A percentile compares a stretch with the other conserved stretches of the same genome.
Evolutionary conservation across 305 asterid genomes (phyloP).

Genomic region (Rubia balearica): DNA sequence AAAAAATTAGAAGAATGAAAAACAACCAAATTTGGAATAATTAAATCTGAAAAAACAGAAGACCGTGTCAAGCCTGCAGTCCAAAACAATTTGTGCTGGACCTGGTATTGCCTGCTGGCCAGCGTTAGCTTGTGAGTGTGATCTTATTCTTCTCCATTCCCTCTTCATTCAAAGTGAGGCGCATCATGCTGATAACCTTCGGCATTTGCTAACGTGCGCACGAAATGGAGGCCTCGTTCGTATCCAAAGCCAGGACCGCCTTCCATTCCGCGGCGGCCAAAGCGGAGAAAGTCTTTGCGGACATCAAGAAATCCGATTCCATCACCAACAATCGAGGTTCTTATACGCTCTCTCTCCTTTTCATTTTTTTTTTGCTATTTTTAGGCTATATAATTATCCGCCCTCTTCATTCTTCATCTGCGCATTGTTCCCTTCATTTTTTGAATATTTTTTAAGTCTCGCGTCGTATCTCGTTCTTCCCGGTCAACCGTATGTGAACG

Average conservation of each 20-base stretch:
- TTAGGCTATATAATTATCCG: slow-evolving; percentile 22
- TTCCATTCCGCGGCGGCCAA: slow-evolving; percentile 97
- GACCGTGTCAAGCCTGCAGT: slow-evolving; percentile 6
- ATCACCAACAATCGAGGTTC: slow-evolving; percentile 51
- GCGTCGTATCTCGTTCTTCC: background rate
- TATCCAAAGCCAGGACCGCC: slow-evolving; percentile 89
- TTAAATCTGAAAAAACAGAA: background rate
- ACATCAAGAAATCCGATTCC: slow-evolving; percentile 75
- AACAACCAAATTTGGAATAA: background rate
- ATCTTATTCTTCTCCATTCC: slow-evolving; percentile 2
- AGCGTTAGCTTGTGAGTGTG: background rate
- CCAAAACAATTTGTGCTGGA: background rate
- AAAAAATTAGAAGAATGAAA: background rate
- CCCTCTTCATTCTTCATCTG: background rate
- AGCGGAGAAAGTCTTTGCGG: slow-evolving; percentile 97
- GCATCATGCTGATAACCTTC: background rate
- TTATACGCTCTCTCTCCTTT: slow-evolving; percentile 1
- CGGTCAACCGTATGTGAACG: slow-evolving; percentile 12
- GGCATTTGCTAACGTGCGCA: slow-evolving; percentile 27
- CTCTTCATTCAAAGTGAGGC: slow-evolving; percentile 3
- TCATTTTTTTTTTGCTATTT: slow-evolving; percentile 23
- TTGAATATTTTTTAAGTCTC: background rate
- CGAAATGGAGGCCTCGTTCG: slow-evolving; percentile 82
- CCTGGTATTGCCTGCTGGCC: background rate
- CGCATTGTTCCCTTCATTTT: background rate